Conservation (phyloP, 768 basidiomycete species). For the Candolleomyces eurysporus region DNA sequence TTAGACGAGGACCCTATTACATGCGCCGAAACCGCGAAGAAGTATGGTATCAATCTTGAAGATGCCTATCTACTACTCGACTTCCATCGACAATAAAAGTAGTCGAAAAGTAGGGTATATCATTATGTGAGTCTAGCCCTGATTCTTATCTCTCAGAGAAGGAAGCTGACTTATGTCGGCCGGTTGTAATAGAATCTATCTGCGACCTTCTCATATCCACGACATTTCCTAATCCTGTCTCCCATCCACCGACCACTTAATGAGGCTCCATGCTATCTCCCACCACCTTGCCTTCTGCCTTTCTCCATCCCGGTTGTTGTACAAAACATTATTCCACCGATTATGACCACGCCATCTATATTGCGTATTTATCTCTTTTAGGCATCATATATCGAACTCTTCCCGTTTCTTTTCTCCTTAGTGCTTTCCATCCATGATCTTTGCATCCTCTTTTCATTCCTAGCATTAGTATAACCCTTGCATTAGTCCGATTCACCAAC, state of each 20-base stretch:
- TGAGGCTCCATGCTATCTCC: not conserved
- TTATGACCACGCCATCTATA: slow-evolving; percentile 3
- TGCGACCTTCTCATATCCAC: not conserved
- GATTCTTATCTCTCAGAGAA: not conserved
- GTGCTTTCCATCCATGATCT: too few relatives aligned
- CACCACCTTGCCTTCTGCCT: not conserved
- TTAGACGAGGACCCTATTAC: slow-evolving; percentile 18
- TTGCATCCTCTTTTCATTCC: too few relatives aligned
- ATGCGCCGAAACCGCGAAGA: slow-evolving; percentile 46
- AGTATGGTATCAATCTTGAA: slow-evolving; percentile 61
- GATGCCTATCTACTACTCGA: slow-evolving; percentile 72
- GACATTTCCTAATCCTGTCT: not conserved
- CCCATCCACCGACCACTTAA: not conserved
- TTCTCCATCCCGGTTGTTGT: too few relatives aligned
- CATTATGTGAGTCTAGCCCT: not conserved
- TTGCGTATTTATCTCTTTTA: slow-evolving; percentile 6
- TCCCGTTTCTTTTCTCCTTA: too few relatives aligned
- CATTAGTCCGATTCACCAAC: too few relatives aligned
- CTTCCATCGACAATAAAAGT: slow-evolving; percentile 58
- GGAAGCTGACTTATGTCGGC: not conserved
- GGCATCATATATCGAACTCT: too few relatives aligned
- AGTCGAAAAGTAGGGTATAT: slow-evolving; percentile 10
- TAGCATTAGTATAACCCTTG: too few relatives aligned
- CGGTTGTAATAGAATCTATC: not conserved
- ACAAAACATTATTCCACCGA: too few relatives aligned